Base-by-base conservation (phyloP, 2,329 filamentous ascomycete species). In the Clonostachys byssicola region DNA sequence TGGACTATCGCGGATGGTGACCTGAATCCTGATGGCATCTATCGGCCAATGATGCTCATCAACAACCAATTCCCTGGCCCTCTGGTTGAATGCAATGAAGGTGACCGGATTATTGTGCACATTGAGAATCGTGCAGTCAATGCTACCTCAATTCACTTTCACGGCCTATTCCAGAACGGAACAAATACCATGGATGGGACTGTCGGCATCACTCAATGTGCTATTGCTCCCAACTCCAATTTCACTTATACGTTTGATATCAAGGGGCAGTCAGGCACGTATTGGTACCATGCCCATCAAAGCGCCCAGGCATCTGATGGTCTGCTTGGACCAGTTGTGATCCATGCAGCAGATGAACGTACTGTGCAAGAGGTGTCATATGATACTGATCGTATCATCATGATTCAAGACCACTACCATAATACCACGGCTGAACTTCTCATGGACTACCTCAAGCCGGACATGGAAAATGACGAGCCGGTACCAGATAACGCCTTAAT, bases 61-160 rank as follows among this genome's bases (percentile, higher is more conserved):
- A 90, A 92, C 58, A 82, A 83, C 35, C 73, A 86, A 59, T 91
- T 88, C 64, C 89, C 89, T 0, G 77, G 88, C 1, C 88, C 88
- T 6, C 64, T 87, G 41, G 80, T 94, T 42, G 80, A 88, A 52
- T 81, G 83, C 51, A 89, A 88, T 53, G 82, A 88, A 52, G 87
- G 86, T 17, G 89, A 94, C 55, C 81, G 77, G 2, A 63, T 94
- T 9, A 63, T 89, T 5, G 80, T 91, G 40, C 80, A 88, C 34
- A 73, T 90, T 44, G 68, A 80, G 54, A 92, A 92, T 55, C 73
- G 77, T 18, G 86, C 16, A 12, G 16, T 17, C 13, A 85, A 86
- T 51, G 80, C 81, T 23, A 85, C 80, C 9, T 71, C 72, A 9
- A 77, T 85, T 17, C 82, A 86, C 56, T 86, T 74, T 65, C 82